Evolutionary conservation across 257 asterid genomes (phyloP), one percentile per base, ranked within the genome.

Genomic region (Perilla frutescens): DNA sequence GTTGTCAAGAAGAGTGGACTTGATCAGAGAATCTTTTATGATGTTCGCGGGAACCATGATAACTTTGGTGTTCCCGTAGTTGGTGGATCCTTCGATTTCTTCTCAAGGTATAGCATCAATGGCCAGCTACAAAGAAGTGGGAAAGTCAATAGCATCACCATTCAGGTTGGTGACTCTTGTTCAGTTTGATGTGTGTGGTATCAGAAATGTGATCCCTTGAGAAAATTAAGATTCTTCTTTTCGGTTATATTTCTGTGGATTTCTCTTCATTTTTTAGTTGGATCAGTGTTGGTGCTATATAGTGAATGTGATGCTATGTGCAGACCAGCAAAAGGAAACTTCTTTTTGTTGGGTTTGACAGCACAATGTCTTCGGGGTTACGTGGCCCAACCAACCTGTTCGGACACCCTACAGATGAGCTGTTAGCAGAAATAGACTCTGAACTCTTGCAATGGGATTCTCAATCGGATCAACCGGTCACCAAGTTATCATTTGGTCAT

Each of bases 31-130:
- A 50, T 66, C 36, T 95, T 95, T 60, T 90, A 87, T 76, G 99
- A 95, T 79, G 88, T 95, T 61, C 89, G 98, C 72, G 99, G 99
- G 68, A 91, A 95, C 78, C 99, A 95, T 32, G 99, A 95, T 76
- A 89, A 81, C 79, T 95, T 92, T 74, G 99, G 96, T 9, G 99
- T 93, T 71, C 91, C 96, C 20, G 80, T 31, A 36, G 64, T 83
- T 63, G 90, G 89, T 62, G 88, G 98, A 20, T 66, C 93, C 63
- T 80, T 76, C 31, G 98, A 95, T 81, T 95, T 79, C 81, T 95
- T 81, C 84, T 87, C 92, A 3, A 84, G 64, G 15, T 87, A 90
- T 81, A 95, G 99, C 88, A 56, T 95, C 76, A 90, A 57, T 50
- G 87, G 85, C 67, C 84, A 80, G 80, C 87, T 84, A 61, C 84